Base-by-base conservation (phyloP, 1,284 basidiomycete genomes). In the Tranzscheliella williamsii region DNA sequence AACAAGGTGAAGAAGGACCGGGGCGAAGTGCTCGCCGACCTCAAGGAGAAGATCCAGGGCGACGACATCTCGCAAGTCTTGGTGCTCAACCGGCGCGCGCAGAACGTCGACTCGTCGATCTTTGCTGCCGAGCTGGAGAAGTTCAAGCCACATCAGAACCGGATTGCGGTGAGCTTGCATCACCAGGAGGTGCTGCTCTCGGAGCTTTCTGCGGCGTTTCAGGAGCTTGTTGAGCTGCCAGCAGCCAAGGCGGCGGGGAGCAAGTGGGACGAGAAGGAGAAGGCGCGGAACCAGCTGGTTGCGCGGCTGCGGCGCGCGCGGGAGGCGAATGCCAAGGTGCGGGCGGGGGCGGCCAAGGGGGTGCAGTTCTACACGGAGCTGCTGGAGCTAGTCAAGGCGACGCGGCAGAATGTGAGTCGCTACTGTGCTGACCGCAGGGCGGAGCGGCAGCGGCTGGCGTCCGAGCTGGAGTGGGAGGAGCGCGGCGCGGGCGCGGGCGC, bases 61-160 rank as follows among this genome's bases (percentile, higher is more conserved):
- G 95, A 98, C 79, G 95, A 98, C 70, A 94, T 98, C 8, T 97
- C 93, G 0, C 91, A 95, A 74, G 82, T 96, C 1, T 84, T 98
- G 1, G 84, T 98, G 2, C 84, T 97, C 42, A 95, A 96, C 75
- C 86, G 91, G 13, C 87, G 92, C 7, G 88, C 91, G 55, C 84
- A 85, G 21, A 85, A 86, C 29, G 87, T 89, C 4, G 91, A 97
- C 67, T 87, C 89, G 0, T 84, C 89, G 1, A 82, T 97, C 15
- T 97, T 97, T 70, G 89, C 91, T 0, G 84, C 87, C 5, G 93
- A 97, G 78, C 84, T 97, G 15, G 93, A 96, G 78, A 97, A 97
- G 79, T 97, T 96, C 81, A 83, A 85, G 18, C 90, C 92, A 1
- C 92, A 90, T 73, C 91, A 95, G 77, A 85, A 87, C 38, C 85